Evolutionary conservation across 176 grass and related monocot genomes (phyloP).

Genomic region (Zoysia japonica): DNA sequence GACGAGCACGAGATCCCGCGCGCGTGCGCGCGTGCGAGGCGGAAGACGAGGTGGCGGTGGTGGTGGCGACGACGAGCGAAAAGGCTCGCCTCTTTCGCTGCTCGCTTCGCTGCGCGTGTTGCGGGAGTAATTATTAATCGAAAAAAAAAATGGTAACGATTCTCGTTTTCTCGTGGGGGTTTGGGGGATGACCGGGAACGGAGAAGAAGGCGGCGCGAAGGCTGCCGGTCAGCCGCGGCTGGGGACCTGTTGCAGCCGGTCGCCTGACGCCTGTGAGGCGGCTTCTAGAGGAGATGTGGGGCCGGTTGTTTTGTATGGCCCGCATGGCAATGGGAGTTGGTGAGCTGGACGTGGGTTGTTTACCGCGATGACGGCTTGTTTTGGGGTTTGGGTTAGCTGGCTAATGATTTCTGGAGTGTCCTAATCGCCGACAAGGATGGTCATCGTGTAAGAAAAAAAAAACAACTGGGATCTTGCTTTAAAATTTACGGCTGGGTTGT

Average conservation of each 20-base stretch:
- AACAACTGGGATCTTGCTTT: neutral
- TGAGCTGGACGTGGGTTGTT: conserved; percentile 42
- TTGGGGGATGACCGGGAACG: neutral
- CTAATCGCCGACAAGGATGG: conserved; percentile 33
- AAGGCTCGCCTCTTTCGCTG: conserved; percentile 51
- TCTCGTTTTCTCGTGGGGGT: conserved; percentile 6
- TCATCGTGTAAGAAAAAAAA: neutral
- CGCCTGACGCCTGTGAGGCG: conserved; percentile 9
- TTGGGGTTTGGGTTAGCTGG: conserved; percentile 8
- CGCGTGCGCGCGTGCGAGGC: neutral
- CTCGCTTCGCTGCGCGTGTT: conserved; percentile 46
- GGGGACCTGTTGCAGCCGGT: conserved; percentile 43
- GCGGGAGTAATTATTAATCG: neutral
- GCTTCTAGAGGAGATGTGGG: conserved; percentile 35
- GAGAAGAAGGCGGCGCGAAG: conserved; percentile 22
- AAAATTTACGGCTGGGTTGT: neutral
- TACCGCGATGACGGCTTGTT: neutral
- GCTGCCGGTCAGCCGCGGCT: conserved; percentile 32
- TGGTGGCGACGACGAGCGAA: conserved; percentile 34
- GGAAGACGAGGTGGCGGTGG: conserved; percentile 18
- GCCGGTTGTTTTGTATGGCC: neutral
- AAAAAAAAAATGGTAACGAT: neutral
- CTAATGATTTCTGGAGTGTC: conserved; percentile 20
- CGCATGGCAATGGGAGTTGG: neutral
- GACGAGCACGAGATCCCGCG: conserved; percentile 39